These are phyloP conservation scores for Claviceps maximensis DNA, from an alignment of 2,329 filamentous ascomycete species.

Conservation along the genomic window DNA sequence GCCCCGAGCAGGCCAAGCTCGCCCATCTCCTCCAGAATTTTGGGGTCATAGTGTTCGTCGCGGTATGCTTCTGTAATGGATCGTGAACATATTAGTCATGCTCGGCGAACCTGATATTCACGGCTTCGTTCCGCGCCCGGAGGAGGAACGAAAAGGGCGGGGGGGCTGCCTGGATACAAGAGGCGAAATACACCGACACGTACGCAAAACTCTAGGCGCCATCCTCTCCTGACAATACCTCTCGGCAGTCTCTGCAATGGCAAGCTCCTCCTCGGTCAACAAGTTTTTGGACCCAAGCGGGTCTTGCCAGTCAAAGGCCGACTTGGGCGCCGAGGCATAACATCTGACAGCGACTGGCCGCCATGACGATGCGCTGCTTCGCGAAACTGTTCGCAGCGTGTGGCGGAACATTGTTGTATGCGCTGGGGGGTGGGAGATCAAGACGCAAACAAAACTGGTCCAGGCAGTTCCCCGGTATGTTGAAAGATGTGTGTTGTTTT, in stretches of 20 bases:
- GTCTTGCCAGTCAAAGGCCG: constrained; percentile 79
- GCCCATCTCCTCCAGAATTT: constrained; percentile 84
- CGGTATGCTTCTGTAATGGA: constrained; percentile 57
- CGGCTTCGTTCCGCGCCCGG: no score
- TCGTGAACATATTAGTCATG: constrained; percentile 1
- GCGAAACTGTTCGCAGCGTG: constrained; percentile 16
- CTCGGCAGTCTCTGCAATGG: constrained; percentile 81
- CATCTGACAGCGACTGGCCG: constrained; percentile 17
- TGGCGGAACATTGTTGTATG: constrained; percentile 18
- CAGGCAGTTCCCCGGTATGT: neutral
- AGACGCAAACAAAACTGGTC: neutral
- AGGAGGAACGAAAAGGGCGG: neutral
- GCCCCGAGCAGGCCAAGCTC: constrained; percentile 79
- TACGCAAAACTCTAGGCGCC: constrained; percentile 75
- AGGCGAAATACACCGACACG: constrained; percentile 15
- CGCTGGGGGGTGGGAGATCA: neutral
- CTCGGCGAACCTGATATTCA: constrained; percentile 1
- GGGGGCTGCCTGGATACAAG: no score
- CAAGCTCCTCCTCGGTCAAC: constrained; percentile 79
- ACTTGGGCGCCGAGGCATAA: constrained; percentile 22
- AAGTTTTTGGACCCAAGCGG: constrained; percentile 63
- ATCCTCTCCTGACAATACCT: constrained; percentile 88
- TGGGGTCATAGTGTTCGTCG: constrained; percentile 73
- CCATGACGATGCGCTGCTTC: constrained; percentile 11
- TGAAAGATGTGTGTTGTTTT: neutral